Conservation (phyloP, 2,329 filamentous ascomycete genomes). For the Cladophialophora yegresii region DNA sequence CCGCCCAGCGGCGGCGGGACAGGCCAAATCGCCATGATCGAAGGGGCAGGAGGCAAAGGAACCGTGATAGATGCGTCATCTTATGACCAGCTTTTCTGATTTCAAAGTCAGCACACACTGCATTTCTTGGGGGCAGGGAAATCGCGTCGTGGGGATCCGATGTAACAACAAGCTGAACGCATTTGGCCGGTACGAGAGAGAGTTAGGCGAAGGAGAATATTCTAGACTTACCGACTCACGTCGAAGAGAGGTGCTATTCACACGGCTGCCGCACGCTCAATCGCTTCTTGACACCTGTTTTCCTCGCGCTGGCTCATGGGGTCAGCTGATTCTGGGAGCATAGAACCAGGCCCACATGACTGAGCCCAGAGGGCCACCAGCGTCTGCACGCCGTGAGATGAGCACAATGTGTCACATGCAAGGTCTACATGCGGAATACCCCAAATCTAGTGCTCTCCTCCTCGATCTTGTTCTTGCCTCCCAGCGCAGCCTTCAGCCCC, state of each 20-base stretch:
- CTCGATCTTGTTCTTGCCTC: slow-evolving; percentile 66
- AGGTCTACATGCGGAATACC: slow-evolving; percentile 74
- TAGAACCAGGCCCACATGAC: not conserved
- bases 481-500: slow-evolving; percentile 70
- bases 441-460: slow-evolving; percentile 68
- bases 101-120: not conserved
- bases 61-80: slow-evolving; percentile 42
- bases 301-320: not conserved
- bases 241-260: not conserved
- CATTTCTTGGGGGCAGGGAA: not conserved
- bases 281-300: not conserved
- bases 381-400: not conserved
- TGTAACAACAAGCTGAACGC: not conserved
- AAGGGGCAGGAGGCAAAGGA: slow-evolving; percentile 39
- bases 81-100: slow-evolving; percentile 12
- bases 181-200: not conserved
- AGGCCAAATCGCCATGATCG: slow-evolving; percentile 42
- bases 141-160: not conserved
- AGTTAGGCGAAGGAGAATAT: not conserved
- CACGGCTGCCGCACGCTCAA: not conserved
- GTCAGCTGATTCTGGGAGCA: not conserved
- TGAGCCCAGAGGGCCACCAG: not conserved
- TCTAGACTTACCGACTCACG: slow-evolving; percentile 7
- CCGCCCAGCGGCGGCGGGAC: slow-evolving; percentile 43
- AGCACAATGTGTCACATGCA: not conserved